phyloP scores from a whole-genome alignment of 495 filamentous ascomycete genomes.

The Usnea hakonensis region DNA sequence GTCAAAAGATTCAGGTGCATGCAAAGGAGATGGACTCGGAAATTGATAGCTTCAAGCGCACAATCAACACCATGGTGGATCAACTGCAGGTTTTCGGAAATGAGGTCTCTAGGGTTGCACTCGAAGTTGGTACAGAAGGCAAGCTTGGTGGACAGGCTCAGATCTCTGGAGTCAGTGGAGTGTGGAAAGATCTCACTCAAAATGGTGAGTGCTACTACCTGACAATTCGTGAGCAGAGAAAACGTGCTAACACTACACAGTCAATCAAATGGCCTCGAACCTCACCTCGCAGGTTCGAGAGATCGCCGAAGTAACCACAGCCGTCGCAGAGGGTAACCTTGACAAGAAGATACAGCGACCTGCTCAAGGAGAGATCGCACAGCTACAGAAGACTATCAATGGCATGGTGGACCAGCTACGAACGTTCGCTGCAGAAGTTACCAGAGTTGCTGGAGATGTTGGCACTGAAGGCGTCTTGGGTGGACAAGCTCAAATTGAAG shows the following conservation, averaged over 20 bases:
- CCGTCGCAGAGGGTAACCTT: slow-evolving; percentile 92
- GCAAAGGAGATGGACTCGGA: slow-evolving; percentile 97
- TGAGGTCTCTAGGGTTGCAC: slow-evolving; percentile 91
- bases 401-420: slow-evolving; percentile 98
- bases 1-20: slow-evolving; percentile 96
- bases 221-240: not conserved
- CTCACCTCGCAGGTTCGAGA: slow-evolving; percentile 85
- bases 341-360: slow-evolving; percentile 94
- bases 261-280: slow-evolving; percentile 95
- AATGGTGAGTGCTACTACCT: slow-evolving; percentile 53
- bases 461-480: slow-evolving; percentile 95
- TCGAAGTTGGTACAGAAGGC: slow-evolving; percentile 96
- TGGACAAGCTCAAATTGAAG: slow-evolving; percentile 92
- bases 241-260: slow-evolving; percentile 40
- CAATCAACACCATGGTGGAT: slow-evolving; percentile 97
- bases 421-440: slow-evolving; percentile 96
- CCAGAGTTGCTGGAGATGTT: slow-evolving; percentile 90
- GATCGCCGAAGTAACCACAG: slow-evolving; percentile 92
- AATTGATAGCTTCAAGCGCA: slow-evolving; percentile 98
- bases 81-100: slow-evolving; percentile 95
- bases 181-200: slow-evolving; percentile 95
- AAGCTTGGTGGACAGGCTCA: slow-evolving; percentile 94
- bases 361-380: slow-evolving; percentile 89
- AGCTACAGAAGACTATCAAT: slow-evolving; percentile 96
- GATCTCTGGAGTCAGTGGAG: slow-evolving; percentile 90